Percentiles rank a stretch among this genome's conserved stretches.
Conservation (phyloP, 768 basidiomycete species). For the Phlebiopsis gigantea region DNA sequence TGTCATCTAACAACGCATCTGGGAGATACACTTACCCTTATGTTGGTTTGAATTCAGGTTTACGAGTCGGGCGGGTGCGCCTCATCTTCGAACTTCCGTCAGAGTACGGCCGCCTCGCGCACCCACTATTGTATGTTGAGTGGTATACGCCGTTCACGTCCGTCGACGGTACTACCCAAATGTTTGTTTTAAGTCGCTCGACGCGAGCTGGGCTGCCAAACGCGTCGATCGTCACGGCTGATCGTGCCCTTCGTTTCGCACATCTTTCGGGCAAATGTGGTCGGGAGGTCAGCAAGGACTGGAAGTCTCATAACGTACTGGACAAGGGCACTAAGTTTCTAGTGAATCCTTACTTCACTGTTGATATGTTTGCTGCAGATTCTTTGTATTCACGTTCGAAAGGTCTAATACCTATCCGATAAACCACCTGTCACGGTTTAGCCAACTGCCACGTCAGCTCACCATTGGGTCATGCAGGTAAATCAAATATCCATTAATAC, state of each 20-base stretch:
- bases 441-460: too few species aligned
- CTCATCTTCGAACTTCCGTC: constrained; percentile 9
- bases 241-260: not conserved
- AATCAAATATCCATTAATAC: too few species aligned
- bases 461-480: too few species aligned
- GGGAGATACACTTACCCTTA: not conserved
- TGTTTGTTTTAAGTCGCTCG: constrained; percentile 5
- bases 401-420: too few species aligned
- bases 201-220: not conserved
- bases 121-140: constrained; percentile 8
- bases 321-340: not conserved
- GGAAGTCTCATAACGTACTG: constrained; percentile 2
- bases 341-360: constrained; percentile 3
- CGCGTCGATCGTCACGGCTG: constrained; percentile 4
- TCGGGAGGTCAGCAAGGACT: not conserved
- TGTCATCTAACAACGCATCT: not conserved
- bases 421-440: too few species aligned
- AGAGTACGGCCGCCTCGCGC: not conserved
- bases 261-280: not conserved
- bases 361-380: not conserved
- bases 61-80: constrained; percentile 1
- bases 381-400: too few species aligned
- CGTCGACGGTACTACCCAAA: not conserved
- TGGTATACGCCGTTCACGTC: constrained; percentile 9
- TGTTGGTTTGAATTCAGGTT: not conserved